Evolutionary conservation across 169 alveolate species (phyloP).

Genomic region (Toxoplasma gondii): DNA sequence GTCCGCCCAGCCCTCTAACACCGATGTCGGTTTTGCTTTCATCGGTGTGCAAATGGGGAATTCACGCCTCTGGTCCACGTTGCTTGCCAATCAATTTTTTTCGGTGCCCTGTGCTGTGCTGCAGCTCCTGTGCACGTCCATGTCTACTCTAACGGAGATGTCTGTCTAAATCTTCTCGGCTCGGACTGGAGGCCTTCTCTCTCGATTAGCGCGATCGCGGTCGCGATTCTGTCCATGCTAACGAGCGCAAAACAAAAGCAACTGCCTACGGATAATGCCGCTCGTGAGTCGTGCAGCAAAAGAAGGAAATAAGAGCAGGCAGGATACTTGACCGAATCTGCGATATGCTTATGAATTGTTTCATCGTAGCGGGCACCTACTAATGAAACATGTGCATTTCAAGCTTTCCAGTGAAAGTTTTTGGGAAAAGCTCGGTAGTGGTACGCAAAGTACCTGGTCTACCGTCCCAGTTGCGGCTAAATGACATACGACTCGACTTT

Average conservation of each 20-base stretch:
- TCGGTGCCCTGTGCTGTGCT: background rate
- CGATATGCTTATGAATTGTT: too few species aligned
- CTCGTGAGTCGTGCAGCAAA: background rate
- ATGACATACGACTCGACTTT: too few species aligned
- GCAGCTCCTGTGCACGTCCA: slow-evolving; percentile 86
- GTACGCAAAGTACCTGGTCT: too few species aligned
- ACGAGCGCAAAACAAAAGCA: slow-evolving; percentile 39
- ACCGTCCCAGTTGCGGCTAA: too few species aligned
- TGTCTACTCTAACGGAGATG: slow-evolving; percentile 87
- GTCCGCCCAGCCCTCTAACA: too few species aligned
- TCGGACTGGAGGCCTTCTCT: slow-evolving; percentile 84
- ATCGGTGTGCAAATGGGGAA: too few species aligned
- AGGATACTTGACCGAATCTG: too few species aligned
- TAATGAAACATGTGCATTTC: too few species aligned
- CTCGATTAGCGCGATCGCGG: slow-evolving; percentile 80
- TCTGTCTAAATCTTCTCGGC: slow-evolving; percentile 84
- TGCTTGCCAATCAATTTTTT: background rate
- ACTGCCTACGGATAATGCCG: slow-evolving; percentile 18
- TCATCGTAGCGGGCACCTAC: too few species aligned
- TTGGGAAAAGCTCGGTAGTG: too few species aligned
- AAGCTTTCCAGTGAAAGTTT: too few species aligned
- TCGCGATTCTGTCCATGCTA: slow-evolving; percentile 83
- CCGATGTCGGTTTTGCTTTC: too few species aligned
- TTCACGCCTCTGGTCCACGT: background rate
- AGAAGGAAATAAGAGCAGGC: background rate